Evolutionary conservation across 2,329 filamentous ascomycete species (phyloP).

Genomic region (Colletotrichum sansevieriae): DNA sequence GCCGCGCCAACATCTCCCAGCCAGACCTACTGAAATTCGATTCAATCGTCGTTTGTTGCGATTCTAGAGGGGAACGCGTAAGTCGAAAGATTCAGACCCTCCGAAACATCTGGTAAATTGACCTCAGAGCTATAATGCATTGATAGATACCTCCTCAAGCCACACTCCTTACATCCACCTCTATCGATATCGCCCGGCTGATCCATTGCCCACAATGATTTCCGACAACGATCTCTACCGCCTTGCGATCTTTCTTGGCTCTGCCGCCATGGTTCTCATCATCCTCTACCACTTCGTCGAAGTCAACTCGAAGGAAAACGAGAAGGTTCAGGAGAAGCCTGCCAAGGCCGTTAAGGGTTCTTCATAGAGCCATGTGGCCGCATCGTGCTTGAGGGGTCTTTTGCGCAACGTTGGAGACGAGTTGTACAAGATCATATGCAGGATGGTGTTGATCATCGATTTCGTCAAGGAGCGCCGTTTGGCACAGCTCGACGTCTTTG

Average conservation of each 20-base stretch:
- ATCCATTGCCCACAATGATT: conserved; percentile 78
- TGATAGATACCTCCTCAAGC: conserved; percentile 29
- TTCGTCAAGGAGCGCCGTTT: neutral
- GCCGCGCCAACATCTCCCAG: conserved; percentile 12
- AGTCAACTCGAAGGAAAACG: conserved; percentile 77
- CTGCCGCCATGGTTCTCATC: conserved; percentile 89
- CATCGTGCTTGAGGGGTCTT: neutral
- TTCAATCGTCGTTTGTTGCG: neutral
- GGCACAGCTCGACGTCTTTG: neutral
- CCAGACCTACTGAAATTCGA: neutral
- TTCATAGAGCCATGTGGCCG: conserved; percentile 10
- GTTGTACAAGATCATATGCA: conserved; percentile 5
- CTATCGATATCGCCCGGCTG: conserved; percentile 18
- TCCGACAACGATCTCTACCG: conserved; percentile 92
- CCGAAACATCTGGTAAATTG: neutral
- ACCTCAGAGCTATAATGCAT: neutral
- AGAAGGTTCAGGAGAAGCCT: conserved; percentile 47
- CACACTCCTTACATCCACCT: conserved; percentile 41
- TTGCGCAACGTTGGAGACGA: neutral
- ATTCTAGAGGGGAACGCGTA: neutral
- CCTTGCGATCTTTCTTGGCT: conserved; percentile 93
- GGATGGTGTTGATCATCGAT: neutral
- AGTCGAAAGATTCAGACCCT: neutral
- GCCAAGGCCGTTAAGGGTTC: conserved; percentile 36
- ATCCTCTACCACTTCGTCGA: conserved; percentile 97